These are phyloP conservation scores for Catunica adiposa DNA, from an alignment of 2,329 filamentous ascomycete species.

Conservation along the genomic window DNA sequence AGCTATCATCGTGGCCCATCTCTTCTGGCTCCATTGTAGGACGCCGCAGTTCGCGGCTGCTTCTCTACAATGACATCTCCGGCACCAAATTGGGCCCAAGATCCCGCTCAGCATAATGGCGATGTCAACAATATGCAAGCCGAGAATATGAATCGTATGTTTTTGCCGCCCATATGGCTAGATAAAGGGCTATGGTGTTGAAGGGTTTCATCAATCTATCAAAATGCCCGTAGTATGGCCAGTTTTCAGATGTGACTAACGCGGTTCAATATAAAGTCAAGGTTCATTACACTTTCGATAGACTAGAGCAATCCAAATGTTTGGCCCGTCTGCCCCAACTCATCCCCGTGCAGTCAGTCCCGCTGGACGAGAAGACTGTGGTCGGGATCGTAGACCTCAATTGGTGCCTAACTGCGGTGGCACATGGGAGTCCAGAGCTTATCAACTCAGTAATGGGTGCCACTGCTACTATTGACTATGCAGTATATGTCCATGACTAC, in stretches of 20 bases:
- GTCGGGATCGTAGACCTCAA: conserved; percentile 81
- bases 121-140: conserved; percentile 33
- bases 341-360: conserved; percentile 63
- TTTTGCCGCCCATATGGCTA: background rate
- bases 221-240: background rate
- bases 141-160: conserved; percentile 48
- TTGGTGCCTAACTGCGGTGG: conserved; percentile 71
- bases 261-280: conserved; percentile 49
- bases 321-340: conserved; percentile 71
- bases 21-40: background rate
- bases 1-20: background rate
- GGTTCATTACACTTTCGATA: conserved; percentile 91
- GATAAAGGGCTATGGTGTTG: too few species aligned
- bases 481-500: conserved; percentile 93
- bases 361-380: conserved; percentile 59
- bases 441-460: conserved; percentile 23
- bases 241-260: conserved; percentile 16
- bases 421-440: conserved; percentile 68
- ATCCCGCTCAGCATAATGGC: conserved; percentile 22
- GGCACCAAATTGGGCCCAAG: conserved; percentile 9
- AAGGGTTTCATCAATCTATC: too few species aligned
- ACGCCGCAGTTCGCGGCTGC: background rate
- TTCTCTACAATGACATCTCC: conserved; percentile 11
- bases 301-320: conserved; percentile 73
- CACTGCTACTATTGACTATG: conserved; percentile 63